phyloP scores from a whole-genome alignment of 345 rosid species.

The Gossypium sturtianum region DNA sequence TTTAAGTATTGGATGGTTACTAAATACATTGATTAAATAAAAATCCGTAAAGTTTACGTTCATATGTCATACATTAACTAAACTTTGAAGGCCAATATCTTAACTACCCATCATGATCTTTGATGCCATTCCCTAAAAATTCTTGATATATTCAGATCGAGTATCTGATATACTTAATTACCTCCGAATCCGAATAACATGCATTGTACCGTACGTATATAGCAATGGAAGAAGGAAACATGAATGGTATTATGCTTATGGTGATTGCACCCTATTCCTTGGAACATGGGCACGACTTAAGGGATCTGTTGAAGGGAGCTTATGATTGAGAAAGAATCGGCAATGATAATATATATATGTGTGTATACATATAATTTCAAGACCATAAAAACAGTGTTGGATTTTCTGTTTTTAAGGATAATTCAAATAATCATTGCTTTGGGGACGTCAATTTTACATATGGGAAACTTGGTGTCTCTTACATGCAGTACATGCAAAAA shows the following conservation, averaged over 20 bases:
- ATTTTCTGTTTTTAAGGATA: neutral
- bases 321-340: neutral
- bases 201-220: neutral
- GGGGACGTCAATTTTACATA: neutral
- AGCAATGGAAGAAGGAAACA: neutral
- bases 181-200: too few species aligned
- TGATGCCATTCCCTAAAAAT: too few species aligned
- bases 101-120: neutral
- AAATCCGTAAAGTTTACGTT: too few species aligned
- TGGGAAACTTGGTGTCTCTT: neutral
- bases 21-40: too few species aligned
- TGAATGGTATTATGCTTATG: neutral
- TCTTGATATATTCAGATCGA: too few species aligned
- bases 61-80: too few species aligned
- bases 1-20: too few species aligned
- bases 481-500: too few species aligned
- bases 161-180: too few species aligned
- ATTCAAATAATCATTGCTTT: neutral
- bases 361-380: neutral
- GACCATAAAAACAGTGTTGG: neutral
- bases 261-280: slow-evolving; percentile 9
- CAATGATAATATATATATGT: too few species aligned
- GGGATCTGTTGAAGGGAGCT: neutral
- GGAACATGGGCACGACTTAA: neutral
- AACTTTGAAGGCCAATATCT: neutral